phyloP scores from a whole-genome alignment of 75 land plant genomes.

The Isoetes taiwanensis region DNA sequence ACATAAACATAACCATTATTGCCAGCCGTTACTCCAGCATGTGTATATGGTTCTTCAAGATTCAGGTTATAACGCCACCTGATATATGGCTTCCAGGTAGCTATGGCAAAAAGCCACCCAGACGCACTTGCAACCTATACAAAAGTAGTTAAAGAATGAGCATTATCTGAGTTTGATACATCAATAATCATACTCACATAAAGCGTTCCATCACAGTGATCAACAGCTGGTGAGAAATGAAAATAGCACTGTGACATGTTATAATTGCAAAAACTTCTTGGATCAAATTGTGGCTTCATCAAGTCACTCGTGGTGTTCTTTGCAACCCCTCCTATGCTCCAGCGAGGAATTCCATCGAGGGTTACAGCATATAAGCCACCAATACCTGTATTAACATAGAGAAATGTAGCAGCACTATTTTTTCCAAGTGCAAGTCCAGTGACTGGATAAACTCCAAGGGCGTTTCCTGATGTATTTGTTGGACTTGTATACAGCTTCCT shows the following conservation, averaged over 20 bases:
- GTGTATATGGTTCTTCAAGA: constrained; percentile 16
- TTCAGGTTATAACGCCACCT: constrained; percentile 49
- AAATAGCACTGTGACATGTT: constrained; percentile 38
- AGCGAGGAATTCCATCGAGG: constrained; percentile 20
- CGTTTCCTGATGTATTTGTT: no score
- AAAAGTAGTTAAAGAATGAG: background rate
- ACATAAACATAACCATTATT: constrained; percentile 46
- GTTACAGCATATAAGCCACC: constrained; percentile 38
- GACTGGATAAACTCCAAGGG: constrained; percentile 21
- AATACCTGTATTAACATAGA: constrained; percentile 24
- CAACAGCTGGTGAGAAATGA: constrained; percentile 36
- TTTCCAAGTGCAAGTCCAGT: constrained; percentile 35
- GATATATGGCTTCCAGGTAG: constrained; percentile 26
- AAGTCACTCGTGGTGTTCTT: constrained; percentile 24
- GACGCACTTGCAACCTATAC: constrained; percentile 30
- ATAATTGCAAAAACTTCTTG: constrained; percentile 14
- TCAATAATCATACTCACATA: constrained; percentile 54
- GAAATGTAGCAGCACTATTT: constrained; percentile 17
- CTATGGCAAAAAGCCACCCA: constrained; percentile 38
- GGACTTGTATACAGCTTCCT: no score
- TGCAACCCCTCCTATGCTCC: constrained; percentile 45
- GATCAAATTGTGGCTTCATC: constrained; percentile 25
- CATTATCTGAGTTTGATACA: background rate
- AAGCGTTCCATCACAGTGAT: constrained; percentile 47
- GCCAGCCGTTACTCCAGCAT: constrained; percentile 32